Evolutionary conservation across 2,329 filamentous ascomycete genomes (phyloP).

Genomic region (Blastomyces parvus): DNA sequence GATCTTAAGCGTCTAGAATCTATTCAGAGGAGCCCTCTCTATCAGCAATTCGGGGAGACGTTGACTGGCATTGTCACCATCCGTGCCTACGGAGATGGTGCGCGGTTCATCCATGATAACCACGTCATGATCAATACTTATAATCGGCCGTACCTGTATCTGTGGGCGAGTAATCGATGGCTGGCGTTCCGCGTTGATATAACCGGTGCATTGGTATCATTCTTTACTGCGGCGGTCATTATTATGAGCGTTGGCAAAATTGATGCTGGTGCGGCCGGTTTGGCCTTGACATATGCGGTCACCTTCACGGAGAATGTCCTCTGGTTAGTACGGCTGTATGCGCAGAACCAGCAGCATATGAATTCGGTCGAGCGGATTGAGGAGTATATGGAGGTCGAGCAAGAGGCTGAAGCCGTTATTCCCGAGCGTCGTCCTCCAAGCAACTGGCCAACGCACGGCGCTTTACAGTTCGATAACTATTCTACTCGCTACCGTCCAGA

Average conservation of each 20-base stretch:
- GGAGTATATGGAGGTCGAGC: conserved; percentile 92
- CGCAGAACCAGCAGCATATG: conserved; percentile 98
- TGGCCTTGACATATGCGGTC: conserved; percentile 91
- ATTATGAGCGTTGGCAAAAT: conserved; percentile 72
- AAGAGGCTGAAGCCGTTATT: conserved; percentile 72
- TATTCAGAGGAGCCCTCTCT: conserved; percentile 84
- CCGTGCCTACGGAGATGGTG: conserved; percentile 87
- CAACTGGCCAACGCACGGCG: conserved; percentile 77
- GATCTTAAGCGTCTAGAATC: conserved; percentile 94
- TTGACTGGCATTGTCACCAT: conserved; percentile 92
- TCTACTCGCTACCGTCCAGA: conserved; percentile 81
- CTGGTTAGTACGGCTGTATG: conserved; percentile 91
- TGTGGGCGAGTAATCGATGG: conserved; percentile 97
- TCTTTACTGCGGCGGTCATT: conserved; percentile 88
- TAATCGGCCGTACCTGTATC: conserved; percentile 84
- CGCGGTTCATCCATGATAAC: conserved; percentile 88
- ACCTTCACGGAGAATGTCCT: conserved; percentile 95
- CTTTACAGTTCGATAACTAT: conserved; percentile 81
- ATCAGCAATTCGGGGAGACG: conserved; percentile 97
- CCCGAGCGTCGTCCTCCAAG: conserved; percentile 65
- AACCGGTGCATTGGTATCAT: conserved; percentile 81
- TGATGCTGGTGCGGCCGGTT: conserved; percentile 82
- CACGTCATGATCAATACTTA: conserved; percentile 79
- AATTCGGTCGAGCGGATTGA: conserved; percentile 96
- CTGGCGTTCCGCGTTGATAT: conserved; percentile 85